Conservation (phyloP, 2,329 filamentous ascomycete genomes). For the Tolypocladium inflatum region DNA sequence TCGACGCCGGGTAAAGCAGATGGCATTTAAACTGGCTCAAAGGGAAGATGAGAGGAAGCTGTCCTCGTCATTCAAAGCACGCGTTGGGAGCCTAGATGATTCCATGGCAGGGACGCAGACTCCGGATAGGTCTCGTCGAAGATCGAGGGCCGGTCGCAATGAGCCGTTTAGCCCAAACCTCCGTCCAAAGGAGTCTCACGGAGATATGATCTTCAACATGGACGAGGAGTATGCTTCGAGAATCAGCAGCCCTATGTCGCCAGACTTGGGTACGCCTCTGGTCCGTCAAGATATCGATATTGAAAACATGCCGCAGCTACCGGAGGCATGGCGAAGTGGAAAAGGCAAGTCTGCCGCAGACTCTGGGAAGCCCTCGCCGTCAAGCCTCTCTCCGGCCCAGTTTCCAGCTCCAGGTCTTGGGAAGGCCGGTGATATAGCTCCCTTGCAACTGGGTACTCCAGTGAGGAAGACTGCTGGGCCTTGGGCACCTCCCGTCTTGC, state of each 20-base stretch:
- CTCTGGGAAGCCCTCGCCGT: background rate
- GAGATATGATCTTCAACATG: constrained; percentile 89
- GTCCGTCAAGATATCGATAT: constrained; percentile 13
- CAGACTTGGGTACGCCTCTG: constrained; percentile 8
- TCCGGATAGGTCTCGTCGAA: constrained; percentile 35
- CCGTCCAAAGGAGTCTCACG: constrained; percentile 56
- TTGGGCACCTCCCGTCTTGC: constrained; percentile 41
- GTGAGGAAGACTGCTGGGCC: constrained; percentile 25
- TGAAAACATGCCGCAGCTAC: constrained; percentile 18
- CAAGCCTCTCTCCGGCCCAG: background rate
- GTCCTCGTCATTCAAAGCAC: constrained; percentile 50
- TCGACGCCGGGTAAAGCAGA: constrained; percentile 63
- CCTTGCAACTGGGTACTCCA: background rate
- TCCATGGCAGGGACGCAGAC: constrained; percentile 28
- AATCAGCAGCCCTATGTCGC: constrained; percentile 17
- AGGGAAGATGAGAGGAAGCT: constrained; percentile 56
- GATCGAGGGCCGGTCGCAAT: constrained; percentile 36
- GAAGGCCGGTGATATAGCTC: background rate
- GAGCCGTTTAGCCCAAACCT: constrained; percentile 57
- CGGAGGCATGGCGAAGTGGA: constrained; percentile 17
- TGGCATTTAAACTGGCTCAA: constrained; percentile 56
- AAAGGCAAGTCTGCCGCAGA: constrained; percentile 2
- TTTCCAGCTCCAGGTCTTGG: background rate
- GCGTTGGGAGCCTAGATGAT: constrained; percentile 59
- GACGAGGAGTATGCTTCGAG: constrained; percentile 57